Percentiles rank a stretch among this genome's conserved stretches.
phyloP scores from a whole-genome alignment of 352 stramenopile genomes.

The Phytophthora boehmeriae region DNA sequence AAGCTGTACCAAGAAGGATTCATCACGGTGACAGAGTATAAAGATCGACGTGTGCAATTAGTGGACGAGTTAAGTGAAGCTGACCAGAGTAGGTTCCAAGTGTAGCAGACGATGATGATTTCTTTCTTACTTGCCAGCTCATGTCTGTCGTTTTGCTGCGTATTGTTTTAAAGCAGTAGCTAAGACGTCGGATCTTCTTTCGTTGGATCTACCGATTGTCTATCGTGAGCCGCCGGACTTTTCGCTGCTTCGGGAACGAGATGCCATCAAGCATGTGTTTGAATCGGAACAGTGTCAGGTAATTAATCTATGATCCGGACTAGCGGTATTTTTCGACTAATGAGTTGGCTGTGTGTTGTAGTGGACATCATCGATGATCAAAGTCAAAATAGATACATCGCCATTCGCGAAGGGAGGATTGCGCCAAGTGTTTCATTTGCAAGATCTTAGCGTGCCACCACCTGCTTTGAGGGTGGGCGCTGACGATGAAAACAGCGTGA shows the following conservation, averaged over 20 bases:
- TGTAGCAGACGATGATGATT: conserved; percentile 3
- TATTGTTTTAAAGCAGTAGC: conserved; percentile 47
- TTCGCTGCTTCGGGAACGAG: conserved; percentile 53
- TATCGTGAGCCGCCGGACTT: conserved; percentile 75
- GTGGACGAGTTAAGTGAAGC: conserved; percentile 62
- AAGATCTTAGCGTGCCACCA: conserved; percentile 57
- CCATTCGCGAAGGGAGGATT: conserved; percentile 67
- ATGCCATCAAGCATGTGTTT: conserved; percentile 84
- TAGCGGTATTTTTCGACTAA: neutral
- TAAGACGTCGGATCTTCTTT: conserved; percentile 64
- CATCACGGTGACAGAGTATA: conserved; percentile 84
- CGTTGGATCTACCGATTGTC: conserved; percentile 56
- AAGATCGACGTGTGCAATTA: conserved; percentile 65
- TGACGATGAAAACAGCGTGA: conserved; percentile 26
- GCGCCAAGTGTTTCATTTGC: conserved; percentile 73
- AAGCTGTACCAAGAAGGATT: conserved; percentile 82
- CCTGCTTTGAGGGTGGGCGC: conserved; percentile 17
- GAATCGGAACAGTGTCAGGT: conserved; percentile 73
- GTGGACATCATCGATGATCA: conserved; percentile 74
- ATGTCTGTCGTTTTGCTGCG: neutral
- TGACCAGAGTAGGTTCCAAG: conserved; percentile 55
- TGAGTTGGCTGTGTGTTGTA: conserved; percentile 13
- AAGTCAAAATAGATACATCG: conserved; percentile 75
- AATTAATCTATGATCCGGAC: neutral
- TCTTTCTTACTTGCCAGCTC: neutral